Conservation (phyloP, 2,329 filamentous ascomycete genomes). For the Aspergillus persii region DNA sequence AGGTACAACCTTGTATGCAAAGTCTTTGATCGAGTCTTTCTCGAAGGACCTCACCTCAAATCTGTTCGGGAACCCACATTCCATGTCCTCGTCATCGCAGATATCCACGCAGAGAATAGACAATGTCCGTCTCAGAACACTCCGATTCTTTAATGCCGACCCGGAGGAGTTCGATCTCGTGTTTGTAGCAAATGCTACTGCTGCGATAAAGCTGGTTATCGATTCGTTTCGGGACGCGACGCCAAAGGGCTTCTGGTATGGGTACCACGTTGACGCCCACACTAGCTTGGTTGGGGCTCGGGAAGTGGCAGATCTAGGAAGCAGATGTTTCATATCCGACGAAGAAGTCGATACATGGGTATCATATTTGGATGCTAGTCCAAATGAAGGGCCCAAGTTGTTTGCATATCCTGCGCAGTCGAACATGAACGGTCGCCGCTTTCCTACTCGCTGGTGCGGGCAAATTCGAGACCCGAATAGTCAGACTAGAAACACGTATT, state of each 20-base stretch:
- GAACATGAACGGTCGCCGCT: constrained; percentile 80
- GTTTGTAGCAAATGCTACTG: constrained; percentile 90
- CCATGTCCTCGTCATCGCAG: constrained; percentile 77
- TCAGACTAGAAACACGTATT: constrained; percentile 52
- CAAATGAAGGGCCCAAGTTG: constrained; percentile 36
- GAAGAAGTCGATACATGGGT: constrained; percentile 66
- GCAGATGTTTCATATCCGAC: constrained; percentile 64
- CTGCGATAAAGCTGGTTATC: constrained; percentile 80
- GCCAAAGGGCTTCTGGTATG: constrained; percentile 70
- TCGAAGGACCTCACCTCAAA: constrained; percentile 73
- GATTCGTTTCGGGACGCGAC: constrained; percentile 70
- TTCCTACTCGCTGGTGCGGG: constrained; percentile 68
- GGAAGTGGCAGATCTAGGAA: constrained; percentile 63
- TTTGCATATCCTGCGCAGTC: constrained; percentile 91
- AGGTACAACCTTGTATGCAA: constrained; percentile 81
- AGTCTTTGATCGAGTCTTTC: constrained; percentile 77
- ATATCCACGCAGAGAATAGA: constrained; percentile 72
- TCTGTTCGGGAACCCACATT: constrained; percentile 90
- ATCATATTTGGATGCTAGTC: constrained; percentile 27
- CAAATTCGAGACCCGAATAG: constrained; percentile 41
- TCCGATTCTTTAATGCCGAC: constrained; percentile 78
- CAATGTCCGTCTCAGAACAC: constrained; percentile 66
- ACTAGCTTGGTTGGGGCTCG: constrained; percentile 82
- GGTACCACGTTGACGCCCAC: constrained; percentile 80
- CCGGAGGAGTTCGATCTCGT: constrained; percentile 81